Percentiles rank a stretch among this genome's conserved stretches.
Evolutionary conservation across 306 rosid genomes (phyloP).

Genomic region (Dryas alaskensis): DNA sequence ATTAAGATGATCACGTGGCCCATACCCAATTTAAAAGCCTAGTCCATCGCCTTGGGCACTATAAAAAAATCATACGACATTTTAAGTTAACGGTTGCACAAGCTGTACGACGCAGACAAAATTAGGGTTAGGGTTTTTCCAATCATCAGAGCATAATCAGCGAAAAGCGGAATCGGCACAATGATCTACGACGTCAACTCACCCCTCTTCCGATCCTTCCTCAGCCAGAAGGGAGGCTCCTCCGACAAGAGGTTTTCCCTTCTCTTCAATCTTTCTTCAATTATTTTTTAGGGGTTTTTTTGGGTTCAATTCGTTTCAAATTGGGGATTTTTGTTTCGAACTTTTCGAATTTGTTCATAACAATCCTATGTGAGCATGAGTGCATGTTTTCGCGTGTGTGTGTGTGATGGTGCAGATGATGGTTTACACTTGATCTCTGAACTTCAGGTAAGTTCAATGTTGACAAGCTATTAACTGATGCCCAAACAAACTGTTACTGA

Average conservation of each 20-base stretch:
- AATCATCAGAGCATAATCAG: background rate
- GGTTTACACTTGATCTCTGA: slow-evolving; percentile 41
- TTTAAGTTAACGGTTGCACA: background rate
- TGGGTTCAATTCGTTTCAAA: background rate
- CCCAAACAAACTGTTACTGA: background rate
- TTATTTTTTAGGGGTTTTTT: background rate
- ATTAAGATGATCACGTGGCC: background rate
- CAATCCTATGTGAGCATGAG: background rate
- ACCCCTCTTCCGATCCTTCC: slow-evolving; percentile 95
- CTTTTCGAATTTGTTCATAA: background rate
- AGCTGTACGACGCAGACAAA: background rate
- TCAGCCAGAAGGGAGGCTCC: slow-evolving; percentile 95
- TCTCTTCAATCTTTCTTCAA: background rate
- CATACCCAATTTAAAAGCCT: background rate
- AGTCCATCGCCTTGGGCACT: background rate
- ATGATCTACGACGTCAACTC: slow-evolving; percentile 99
- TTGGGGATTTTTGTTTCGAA: background rate
- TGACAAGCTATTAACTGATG: slow-evolving; percentile 29
- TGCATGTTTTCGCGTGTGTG: no score
- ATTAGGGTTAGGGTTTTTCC: slow-evolving; percentile 49
- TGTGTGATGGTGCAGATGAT: slow-evolving; percentile 30
- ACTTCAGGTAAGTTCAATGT: slow-evolving; percentile 41
- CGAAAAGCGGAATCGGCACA: slow-evolving; percentile 9
- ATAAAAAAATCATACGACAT: background rate
- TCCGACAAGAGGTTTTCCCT: slow-evolving; percentile 76